A percentile compares a stretch with the other conserved stretches of the same genome.
Conservation (phyloP, 108 stramenopile genomes). For the Skeletonema grethae region DNA sequence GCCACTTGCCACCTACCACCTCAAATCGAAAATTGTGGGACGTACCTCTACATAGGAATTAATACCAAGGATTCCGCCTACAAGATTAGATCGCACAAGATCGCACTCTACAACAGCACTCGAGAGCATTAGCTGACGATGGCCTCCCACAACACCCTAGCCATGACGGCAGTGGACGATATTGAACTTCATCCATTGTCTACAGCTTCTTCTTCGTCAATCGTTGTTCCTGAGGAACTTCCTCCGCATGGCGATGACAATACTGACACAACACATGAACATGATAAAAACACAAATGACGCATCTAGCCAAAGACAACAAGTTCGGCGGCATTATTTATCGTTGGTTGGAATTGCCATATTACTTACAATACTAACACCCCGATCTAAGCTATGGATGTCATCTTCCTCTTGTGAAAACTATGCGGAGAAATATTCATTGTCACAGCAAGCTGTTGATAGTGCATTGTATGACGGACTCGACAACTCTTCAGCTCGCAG, state of each 20-base stretch:
- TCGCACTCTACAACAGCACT: no score
- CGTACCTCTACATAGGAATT: neutral
- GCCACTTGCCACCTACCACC: no score
- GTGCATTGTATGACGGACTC: neutral
- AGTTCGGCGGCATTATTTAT: constrained; percentile 1
- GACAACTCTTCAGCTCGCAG: neutral
- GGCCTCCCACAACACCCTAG: no score
- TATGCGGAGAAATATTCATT: neutral
- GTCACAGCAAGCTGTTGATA: neutral
- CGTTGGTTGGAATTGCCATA: neutral
- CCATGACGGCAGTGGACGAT: neutral
- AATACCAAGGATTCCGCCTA: neutral
- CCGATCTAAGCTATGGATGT: constrained; percentile 3
- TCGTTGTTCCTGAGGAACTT: neutral
- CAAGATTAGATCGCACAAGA: no score
- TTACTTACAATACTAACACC: neutral
- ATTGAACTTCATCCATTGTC: neutral
- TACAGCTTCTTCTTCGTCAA: neutral
- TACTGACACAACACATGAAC: neutral
- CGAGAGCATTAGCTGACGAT: no score
- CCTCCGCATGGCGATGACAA: neutral
- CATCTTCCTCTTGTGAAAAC: neutral
- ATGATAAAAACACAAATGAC: neutral
- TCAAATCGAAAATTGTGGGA: no score
- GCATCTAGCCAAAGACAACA: neutral